These are phyloP conservation scores for Coemansia sp. DNA, from an alignment of 192 early-diverging fungal genomes.

Conservation along the genomic window DNA sequence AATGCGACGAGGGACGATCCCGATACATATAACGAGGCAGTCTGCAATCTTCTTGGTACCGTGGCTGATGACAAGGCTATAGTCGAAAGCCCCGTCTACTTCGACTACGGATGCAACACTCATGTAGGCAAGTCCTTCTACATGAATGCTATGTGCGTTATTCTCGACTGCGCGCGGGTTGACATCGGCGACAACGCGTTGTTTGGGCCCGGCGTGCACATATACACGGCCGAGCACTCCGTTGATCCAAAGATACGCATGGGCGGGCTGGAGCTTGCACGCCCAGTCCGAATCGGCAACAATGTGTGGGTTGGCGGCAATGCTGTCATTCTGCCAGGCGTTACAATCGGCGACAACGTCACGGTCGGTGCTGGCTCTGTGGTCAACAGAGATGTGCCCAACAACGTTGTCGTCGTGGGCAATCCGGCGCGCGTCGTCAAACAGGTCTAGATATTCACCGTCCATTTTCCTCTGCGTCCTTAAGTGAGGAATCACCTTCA, in stretches of 20 bases:
- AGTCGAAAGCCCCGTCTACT: slow-evolving; percentile 70
- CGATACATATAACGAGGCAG: slow-evolving; percentile 14
- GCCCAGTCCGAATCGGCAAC: slow-evolving; percentile 67
- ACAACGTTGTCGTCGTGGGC: slow-evolving; percentile 76
- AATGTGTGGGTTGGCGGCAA: slow-evolving; percentile 91
- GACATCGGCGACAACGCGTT: slow-evolving; percentile 71
- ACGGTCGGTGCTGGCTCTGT: slow-evolving; percentile 80
- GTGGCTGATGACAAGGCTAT: slow-evolving; percentile 55
- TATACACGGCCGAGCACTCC: slow-evolving; percentile 77
- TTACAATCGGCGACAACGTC: slow-evolving; percentile 80
- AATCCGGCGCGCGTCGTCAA: slow-evolving; percentile 85
- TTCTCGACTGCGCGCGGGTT: slow-evolving; percentile 75
- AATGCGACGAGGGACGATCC: slow-evolving; percentile 29
- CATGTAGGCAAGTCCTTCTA: slow-evolving; percentile 71
- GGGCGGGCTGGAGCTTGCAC: slow-evolving; percentile 20
- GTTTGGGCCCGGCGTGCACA: slow-evolving; percentile 75
- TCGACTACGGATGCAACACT: slow-evolving; percentile 83
- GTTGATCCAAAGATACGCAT: slow-evolving; percentile 53
- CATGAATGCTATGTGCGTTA: slow-evolving; percentile 70
- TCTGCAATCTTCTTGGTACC: slow-evolving; percentile 58
- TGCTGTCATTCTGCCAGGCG: slow-evolving; percentile 76
- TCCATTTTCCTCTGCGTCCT: too few species aligned
- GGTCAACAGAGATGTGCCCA: slow-evolving; percentile 84
- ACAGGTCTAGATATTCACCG: slow-evolving; percentile 26
- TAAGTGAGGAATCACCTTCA: too few species aligned